These are phyloP conservation scores for Cryomyces antarcticus DNA, from an alignment of 495 filamentous ascomycete genomes.

Conservation along the genomic window DNA sequence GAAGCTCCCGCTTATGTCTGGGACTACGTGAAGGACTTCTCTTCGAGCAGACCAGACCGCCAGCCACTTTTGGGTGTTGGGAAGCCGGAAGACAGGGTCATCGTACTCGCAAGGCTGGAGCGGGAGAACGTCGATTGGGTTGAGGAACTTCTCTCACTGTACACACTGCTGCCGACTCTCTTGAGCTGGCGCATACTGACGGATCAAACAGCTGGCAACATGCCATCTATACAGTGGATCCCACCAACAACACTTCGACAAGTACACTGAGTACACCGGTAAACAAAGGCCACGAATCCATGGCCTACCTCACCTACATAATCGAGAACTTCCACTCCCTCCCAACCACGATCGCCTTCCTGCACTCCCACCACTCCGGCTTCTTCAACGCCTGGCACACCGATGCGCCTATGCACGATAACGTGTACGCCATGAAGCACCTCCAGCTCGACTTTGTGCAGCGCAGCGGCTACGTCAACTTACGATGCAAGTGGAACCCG, in stretches of 20 bases:
- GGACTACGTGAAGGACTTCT: too few relatives aligned
- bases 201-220: too few relatives aligned
- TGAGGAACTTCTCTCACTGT: too few relatives aligned
- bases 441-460: slow-evolving; percentile 25
- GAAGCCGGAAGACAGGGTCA: too few relatives aligned
- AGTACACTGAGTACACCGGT: slow-evolving; percentile 21
- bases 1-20: too few relatives aligned
- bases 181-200: too few relatives aligned
- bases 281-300: slow-evolving; percentile 42
- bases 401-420: slow-evolving; percentile 20
- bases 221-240: slow-evolving; percentile 17
- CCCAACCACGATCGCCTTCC: slow-evolving; percentile 27
- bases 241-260: slow-evolving; percentile 7
- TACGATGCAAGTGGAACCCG: slow-evolving; percentile 26
- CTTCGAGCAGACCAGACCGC: too few relatives aligned
- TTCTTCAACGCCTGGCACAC: slow-evolving; percentile 19
- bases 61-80: too few relatives aligned
- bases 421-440: slow-evolving; percentile 15
- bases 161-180: too few relatives aligned
- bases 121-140: too few relatives aligned
- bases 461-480: slow-evolving; percentile 27
- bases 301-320: slow-evolving; percentile 30
- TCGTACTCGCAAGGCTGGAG: too few relatives aligned
- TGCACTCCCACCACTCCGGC: slow-evolving; percentile 24
- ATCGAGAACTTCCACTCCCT: slow-evolving; percentile 28